Evolutionary conservation across 73 alveolate genomes (phyloP), one percentile per base, ranked within the genome.

Genomic region (Urostyla sp.): DNA sequence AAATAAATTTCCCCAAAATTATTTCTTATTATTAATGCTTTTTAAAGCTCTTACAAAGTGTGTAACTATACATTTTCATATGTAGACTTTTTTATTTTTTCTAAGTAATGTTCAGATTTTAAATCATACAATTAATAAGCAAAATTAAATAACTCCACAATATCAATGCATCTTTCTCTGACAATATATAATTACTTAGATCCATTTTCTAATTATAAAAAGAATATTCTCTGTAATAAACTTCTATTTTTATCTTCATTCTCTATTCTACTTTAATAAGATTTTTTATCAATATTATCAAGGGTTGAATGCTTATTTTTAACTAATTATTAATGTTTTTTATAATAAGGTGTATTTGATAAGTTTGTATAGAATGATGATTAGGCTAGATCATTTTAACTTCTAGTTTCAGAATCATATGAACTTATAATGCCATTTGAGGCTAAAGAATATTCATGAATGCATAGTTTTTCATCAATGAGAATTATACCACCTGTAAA

Each of bases 41-140:
- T 55, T 13, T 7, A 18, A 36, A 6, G 32, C 4, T 32, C 8
- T 18, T 59, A 52, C 6, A 6, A 7, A 3, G 6, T 10, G n/a
- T n/a, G n/a, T 3, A 59, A n/a, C 10, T 4, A 31, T 3, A 59
- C 8, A 24, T 59, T 55, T 11, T 26, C 76, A 35, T 27, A 35
- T 7, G 6, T n/a, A 31, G 20, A 4, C 6, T 32, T 6, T 11
- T 4, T 10, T 32, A 59, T 59, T 36, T 59, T 34, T 13, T 59
- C 55, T 18, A n/a, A 52, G 32, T 24, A 20, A 15, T 16, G 20
- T 4, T 8, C 8, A 55, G 72, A 20, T 55, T 27, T 55, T 6
- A 59, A 6, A 4, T 59, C 76, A 59, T 59, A 59, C 15, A 59
- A 8, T 10, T 52, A 55, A 59, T 59, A 59, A 30, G 76, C 76